Conservation (phyloP, 345 rosid species). For the Lumnitzera racemosa region DNA sequence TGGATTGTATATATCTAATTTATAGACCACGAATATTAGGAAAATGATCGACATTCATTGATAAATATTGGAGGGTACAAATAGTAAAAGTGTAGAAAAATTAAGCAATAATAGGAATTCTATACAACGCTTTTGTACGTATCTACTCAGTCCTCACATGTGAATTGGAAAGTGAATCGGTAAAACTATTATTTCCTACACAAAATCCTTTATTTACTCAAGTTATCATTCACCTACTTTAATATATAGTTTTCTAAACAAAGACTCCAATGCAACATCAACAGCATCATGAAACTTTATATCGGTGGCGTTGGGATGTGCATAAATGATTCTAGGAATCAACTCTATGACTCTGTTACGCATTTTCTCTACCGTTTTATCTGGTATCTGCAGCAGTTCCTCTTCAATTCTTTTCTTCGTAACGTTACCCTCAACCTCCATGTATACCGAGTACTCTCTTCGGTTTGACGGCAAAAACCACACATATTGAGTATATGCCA, state of each 20-base stretch:
- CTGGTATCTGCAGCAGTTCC: conserved; percentile 23
- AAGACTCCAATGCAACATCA: conserved; percentile 33
- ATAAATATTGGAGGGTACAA: no score
- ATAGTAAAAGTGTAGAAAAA: no score
- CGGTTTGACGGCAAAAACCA: conserved; percentile 36
- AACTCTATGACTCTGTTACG: conserved; percentile 22
- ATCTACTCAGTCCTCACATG: no score
- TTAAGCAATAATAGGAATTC: no score
- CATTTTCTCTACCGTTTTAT: conserved; percentile 23
- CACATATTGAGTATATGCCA: conserved; percentile 49
- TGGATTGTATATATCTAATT: no score
- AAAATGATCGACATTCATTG: no score
- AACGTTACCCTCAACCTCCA: conserved; percentile 13
- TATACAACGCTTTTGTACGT: no score
- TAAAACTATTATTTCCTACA: no score
- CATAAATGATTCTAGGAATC: conserved; percentile 42
- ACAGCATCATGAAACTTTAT: conserved; percentile 37
- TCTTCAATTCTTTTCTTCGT: conserved; percentile 20
- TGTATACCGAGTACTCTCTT: conserved; percentile 32
- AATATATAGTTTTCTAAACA: conserved; percentile 7
- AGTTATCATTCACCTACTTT: no score
- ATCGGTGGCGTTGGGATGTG: conserved; percentile 39
- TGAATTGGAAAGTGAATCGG: no score
- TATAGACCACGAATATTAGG: no score
- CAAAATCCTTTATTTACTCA: no score